Conservation (phyloP, 2,329 filamentous ascomycete genomes). For the Verticillium nonalfalfae region DNA sequence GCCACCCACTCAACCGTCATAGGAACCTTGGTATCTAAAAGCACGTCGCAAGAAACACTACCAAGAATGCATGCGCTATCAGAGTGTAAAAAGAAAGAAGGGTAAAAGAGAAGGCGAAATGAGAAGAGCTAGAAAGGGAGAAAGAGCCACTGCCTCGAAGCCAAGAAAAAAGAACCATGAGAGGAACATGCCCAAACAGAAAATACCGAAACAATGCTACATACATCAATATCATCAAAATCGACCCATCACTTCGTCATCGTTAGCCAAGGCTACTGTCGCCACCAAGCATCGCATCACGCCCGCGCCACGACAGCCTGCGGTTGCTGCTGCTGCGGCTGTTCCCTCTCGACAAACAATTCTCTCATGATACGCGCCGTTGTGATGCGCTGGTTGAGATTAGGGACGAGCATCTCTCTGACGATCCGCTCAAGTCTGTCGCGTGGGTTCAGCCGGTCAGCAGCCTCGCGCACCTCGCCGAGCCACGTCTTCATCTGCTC, state of each 20-base stretch:
- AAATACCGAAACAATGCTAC: background rate
- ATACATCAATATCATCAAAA: background rate
- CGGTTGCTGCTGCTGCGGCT: conserved; percentile 3
- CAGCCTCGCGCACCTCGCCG: conserved; percentile 42
- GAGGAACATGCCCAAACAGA: background rate
- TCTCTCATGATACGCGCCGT: conserved; percentile 40
- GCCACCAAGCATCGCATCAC: background rate
- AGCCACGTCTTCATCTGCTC: conserved; percentile 52
- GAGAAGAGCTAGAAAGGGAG: background rate
- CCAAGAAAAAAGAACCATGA: background rate
- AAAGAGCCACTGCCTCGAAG: background rate
- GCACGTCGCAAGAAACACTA: background rate
- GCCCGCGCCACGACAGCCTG: conserved; percentile 4
- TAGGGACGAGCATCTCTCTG: conserved; percentile 46
- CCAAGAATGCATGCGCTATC: background rate
- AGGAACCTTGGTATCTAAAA: background rate
- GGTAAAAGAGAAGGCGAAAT: background rate
- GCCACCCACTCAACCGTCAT: background rate
- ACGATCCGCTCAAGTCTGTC: conserved; percentile 47
- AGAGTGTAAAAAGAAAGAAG: background rate
- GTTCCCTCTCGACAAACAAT: conserved; percentile 24
- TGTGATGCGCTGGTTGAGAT: conserved; percentile 44
- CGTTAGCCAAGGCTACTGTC: background rate
- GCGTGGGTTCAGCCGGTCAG: conserved; percentile 34
- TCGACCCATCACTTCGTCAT: no score